phyloP scores from a whole-genome alignment of 2,329 filamentous ascomycete genomes.

The Trichoderma harzianum region DNA sequence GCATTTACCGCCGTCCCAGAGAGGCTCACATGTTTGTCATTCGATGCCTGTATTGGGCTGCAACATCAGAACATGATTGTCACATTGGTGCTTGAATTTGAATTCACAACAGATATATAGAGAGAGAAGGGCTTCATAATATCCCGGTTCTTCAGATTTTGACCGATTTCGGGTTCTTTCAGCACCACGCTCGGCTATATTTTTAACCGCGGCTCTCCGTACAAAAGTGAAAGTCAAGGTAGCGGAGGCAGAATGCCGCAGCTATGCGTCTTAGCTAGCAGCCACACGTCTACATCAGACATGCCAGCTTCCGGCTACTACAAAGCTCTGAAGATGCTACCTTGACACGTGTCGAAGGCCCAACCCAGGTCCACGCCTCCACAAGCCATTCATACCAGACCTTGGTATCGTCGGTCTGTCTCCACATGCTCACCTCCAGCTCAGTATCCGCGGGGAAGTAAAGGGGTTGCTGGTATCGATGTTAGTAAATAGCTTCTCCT shows the following conservation, averaged over 20 bases:
- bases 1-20: not conserved
- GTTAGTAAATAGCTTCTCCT: not conserved
- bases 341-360: slow-evolving; percentile 60
- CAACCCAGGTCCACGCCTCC: slow-evolving; percentile 71
- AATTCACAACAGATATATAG: not conserved
- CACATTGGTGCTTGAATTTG: not conserved
- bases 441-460: slow-evolving; percentile 82
- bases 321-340: slow-evolving; percentile 64
- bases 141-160: not conserved
- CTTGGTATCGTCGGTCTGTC: slow-evolving; percentile 88
- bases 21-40: not conserved
- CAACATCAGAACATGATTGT: not conserved
- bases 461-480: slow-evolving; percentile 64
- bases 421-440: slow-evolving; percentile 90
- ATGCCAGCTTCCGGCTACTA: slow-evolving; percentile 66
- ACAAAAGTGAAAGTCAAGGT: not conserved
- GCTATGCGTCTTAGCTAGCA: not conserved
- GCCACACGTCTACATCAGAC: slow-evolving; percentile 56
- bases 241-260: not conserved
- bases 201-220: no score
- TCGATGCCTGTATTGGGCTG: not conserved
- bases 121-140: not conserved
- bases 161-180: slow-evolving; percentile 6
- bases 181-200: slow-evolving; percentile 1
- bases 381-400: slow-evolving; percentile 99